Base-by-base conservation (phyloP, 495 filamentous ascomycete genomes). In the Penicillium herquei region DNA sequence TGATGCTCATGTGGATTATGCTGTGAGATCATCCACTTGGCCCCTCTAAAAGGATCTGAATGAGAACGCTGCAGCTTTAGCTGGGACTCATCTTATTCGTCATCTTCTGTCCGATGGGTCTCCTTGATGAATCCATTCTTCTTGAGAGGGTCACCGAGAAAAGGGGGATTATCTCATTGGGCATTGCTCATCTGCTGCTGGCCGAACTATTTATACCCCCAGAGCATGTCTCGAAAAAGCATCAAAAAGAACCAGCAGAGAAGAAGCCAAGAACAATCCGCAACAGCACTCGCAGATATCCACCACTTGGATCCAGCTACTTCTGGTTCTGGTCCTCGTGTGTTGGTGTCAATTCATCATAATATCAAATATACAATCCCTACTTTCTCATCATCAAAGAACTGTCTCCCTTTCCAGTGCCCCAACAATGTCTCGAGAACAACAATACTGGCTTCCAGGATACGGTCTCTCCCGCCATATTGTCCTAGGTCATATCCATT, bases 361-460 rank as follows among this genome's bases (percentile, higher is more conserved):
- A 37, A 37, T 37, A 37, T 37, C 34, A 37, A 33, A 46, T 46
- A 32, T 46, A 11, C 7, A 32, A 14, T 8, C 32, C 35, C 34
- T 31, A 26, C 5, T 31, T 3, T 9, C 31, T 14, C 16, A 33
- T 14, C 16, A 33, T 37, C 46, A 31, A 3, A 7, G 6, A 30
- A 18, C 13, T 3, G 3, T 26, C 13, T 30, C 30, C n/a, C 12
- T 18, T 6, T 39, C 33, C 18, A 14, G 18, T 21, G 32, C 34
- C 50, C 10, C 33, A 16, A 31, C 39, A 10, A 75, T 75, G 71
- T 64, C 70, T 43, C 71, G 63, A 49, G 68, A 68, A 39, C 72
- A 75, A 53, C 71, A 78, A 57, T 82, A 82, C 59, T 82, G 78
- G 66, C 67, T 82, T 18, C 78, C 79, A n/a, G 78, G 79, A 39